Percentiles rank a stretch among this genome's conserved stretches.
These are phyloP conservation scores for Laguncularia racemosa DNA, from an alignment of 345 rosid genomes.

Conservation along the genomic window DNA sequence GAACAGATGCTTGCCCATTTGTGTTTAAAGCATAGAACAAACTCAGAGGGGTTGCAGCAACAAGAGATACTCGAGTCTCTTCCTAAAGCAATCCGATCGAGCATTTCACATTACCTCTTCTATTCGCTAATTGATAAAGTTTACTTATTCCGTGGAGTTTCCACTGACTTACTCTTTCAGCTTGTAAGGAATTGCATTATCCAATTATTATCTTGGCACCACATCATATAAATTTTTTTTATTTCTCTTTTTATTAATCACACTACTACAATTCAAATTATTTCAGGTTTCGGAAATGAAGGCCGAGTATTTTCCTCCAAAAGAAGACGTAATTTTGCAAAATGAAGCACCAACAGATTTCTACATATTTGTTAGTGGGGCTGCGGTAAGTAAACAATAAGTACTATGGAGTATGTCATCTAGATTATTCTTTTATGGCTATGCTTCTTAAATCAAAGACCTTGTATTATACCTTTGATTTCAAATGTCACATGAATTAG, in stretches of 20 bases:
- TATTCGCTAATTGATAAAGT: conserved; percentile 60
- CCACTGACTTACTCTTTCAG: conserved; percentile 71
- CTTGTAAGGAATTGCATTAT: conserved; percentile 31
- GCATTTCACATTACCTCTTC: conserved; percentile 67
- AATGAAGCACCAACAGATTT: conserved; percentile 85
- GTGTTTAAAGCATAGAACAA: conserved; percentile 57
- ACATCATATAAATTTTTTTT: background rate
- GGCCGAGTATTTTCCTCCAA: conserved; percentile 82
- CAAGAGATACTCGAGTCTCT: conserved; percentile 74
- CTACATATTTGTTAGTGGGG: conserved; percentile 61
- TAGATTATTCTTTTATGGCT: background rate
- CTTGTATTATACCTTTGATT: no score
- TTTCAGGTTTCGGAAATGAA: conserved; percentile 76
- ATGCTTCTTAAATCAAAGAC: no score
- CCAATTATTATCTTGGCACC: background rate
- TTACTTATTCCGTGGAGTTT: conserved; percentile 64
- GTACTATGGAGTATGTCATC: background rate
- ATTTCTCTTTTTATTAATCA: background rate
- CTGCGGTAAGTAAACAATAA: conserved; percentile 38
- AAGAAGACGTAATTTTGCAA: conserved; percentile 77
- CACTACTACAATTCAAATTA: conserved; percentile 4
- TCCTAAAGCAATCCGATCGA: conserved; percentile 74
- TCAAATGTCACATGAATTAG: no score
- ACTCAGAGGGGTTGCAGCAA: conserved; percentile 74
- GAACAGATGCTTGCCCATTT: conserved; percentile 84